Conservation (phyloP, 2,329 filamentous ascomycete genomes). For the Aschersonia sp. region DNA sequence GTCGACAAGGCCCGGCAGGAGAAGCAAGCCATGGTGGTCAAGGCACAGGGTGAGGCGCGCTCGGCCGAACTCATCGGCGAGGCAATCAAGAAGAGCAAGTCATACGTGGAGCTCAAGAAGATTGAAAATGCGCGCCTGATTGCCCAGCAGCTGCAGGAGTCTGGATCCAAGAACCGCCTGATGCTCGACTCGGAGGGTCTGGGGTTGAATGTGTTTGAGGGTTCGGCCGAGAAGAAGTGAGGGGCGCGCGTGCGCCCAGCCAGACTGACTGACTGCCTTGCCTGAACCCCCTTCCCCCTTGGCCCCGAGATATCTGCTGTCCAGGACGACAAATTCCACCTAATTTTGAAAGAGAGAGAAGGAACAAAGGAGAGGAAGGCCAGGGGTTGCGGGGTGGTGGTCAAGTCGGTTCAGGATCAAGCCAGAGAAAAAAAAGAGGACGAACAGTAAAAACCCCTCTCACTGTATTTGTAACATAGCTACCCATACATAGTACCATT, state of each 20-base stretch:
- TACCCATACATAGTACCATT: too few relatives aligned
- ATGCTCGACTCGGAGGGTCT: conserved; percentile 85
- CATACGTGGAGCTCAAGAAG: conserved; percentile 93
- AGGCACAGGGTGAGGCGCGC: conserved; percentile 95
- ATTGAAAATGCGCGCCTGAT: conserved; percentile 92
- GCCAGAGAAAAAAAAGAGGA: too few relatives aligned
- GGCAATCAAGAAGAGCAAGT: conserved; percentile 97
- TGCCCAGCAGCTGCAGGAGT: conserved; percentile 75
- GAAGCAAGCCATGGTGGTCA: conserved; percentile 97
- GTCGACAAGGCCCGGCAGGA: conserved; percentile 98
- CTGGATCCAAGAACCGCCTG: conserved; percentile 78
- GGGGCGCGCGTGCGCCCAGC: neutral
- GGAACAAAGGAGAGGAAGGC: too few relatives aligned
- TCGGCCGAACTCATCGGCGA: conserved; percentile 97
- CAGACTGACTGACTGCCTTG: neutral
- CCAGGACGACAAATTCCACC: too few relatives aligned
- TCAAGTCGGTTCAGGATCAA: too few relatives aligned
- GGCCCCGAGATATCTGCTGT: too few relatives aligned
- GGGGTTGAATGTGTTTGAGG: conserved; percentile 70
- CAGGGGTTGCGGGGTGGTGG: too few relatives aligned
- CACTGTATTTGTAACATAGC: too few relatives aligned
- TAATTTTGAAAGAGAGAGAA: too few relatives aligned
- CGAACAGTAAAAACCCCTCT: too few relatives aligned
- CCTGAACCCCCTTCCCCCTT: neutral
- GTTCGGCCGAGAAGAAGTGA: conserved; percentile 27